These are phyloP conservation scores for Clarireedia homoeocarpa DNA, from an alignment of 2,329 filamentous ascomycete species.

Conservation along the genomic window DNA sequence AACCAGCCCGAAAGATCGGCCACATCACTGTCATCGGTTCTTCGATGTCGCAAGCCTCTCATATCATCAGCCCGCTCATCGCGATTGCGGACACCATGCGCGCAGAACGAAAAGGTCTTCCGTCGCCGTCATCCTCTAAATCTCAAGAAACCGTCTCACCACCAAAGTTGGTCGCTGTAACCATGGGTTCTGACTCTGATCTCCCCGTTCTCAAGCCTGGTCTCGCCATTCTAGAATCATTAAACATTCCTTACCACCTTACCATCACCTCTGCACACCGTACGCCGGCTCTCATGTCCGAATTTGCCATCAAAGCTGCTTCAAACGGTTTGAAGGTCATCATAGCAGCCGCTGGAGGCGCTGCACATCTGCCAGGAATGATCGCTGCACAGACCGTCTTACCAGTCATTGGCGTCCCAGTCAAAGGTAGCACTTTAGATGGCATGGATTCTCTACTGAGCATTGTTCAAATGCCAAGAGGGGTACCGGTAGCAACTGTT, in stretches of 20 bases:
- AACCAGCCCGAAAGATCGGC: slow-evolving; percentile 87
- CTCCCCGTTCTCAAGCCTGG: slow-evolving; percentile 70
- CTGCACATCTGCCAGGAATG: slow-evolving; percentile 36
- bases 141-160: not conserved
- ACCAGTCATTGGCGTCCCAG: slow-evolving; percentile 70
- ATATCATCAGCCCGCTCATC: slow-evolving; percentile 62
- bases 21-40: slow-evolving; percentile 74
- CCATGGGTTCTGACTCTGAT: slow-evolving; percentile 71
- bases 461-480: slow-evolving; percentile 71
- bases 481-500: slow-evolving; percentile 67
- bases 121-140: slow-evolving; percentile 33
- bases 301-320: slow-evolving; percentile 42
- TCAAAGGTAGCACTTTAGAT: slow-evolving; percentile 66
- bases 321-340: slow-evolving; percentile 25
- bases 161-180: slow-evolving; percentile 57
- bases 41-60: slow-evolving; percentile 61
- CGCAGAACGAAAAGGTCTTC: slow-evolving; percentile 39
- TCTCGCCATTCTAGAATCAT: slow-evolving; percentile 35
- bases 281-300: slow-evolving; percentile 62
- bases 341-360: slow-evolving; percentile 62
- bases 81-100: slow-evolving; percentile 53
- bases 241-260: slow-evolving; percentile 63
- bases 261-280: slow-evolving; percentile 76
- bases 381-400: slow-evolving; percentile 29
- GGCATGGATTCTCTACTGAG: slow-evolving; percentile 50